These are phyloP conservation scores for Fusarium pseudocircinatum DNA, from an alignment of 2,329 filamentous ascomycete genomes.

Conservation along the genomic window DNA sequence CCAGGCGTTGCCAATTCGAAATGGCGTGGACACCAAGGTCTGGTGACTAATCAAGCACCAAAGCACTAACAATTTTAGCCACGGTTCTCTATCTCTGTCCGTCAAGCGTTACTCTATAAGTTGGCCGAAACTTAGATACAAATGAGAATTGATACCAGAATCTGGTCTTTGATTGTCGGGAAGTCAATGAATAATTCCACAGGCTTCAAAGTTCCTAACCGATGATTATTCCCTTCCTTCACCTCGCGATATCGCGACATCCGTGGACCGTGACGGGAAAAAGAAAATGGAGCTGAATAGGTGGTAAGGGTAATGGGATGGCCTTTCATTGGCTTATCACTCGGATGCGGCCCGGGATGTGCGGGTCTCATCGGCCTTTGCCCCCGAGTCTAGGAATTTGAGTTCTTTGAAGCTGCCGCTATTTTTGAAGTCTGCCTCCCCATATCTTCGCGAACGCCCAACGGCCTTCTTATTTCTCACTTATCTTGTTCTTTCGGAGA, in stretches of 20 bases:
- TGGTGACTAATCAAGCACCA: slow-evolving; percentile 28
- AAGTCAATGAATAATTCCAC: not conserved
- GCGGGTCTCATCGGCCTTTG: slow-evolving; percentile 43
- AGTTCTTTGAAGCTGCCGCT: slow-evolving; percentile 32
- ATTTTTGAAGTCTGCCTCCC: slow-evolving; percentile 29
- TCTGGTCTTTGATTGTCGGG: not conserved
- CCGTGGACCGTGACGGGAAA: not conserved
- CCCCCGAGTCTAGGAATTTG: slow-evolving; percentile 41
- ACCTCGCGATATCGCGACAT: not conserved
- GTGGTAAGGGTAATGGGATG: slow-evolving; percentile 24
- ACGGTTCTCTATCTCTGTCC: not conserved
- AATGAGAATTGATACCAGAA: not conserved
- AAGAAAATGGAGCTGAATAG: slow-evolving; percentile 7
- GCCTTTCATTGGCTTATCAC: slow-evolving; percentile 28
- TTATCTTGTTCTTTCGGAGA: not conserved
- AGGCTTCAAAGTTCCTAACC: not conserved
- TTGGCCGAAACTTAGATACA: not conserved
- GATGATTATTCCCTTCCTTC: too few relatives aligned
- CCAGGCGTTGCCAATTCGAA: not conserved
- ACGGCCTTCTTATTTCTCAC: not conserved
- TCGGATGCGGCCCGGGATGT: slow-evolving; percentile 28
- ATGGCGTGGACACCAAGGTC: slow-evolving; percentile 10
- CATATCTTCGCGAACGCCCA: slow-evolving; percentile 22
- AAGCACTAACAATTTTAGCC: not conserved
- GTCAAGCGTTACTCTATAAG: too few relatives aligned